Base-by-base conservation (phyloP, 2,329 filamentous ascomycete genomes). In the Fusarium sp. region DNA sequence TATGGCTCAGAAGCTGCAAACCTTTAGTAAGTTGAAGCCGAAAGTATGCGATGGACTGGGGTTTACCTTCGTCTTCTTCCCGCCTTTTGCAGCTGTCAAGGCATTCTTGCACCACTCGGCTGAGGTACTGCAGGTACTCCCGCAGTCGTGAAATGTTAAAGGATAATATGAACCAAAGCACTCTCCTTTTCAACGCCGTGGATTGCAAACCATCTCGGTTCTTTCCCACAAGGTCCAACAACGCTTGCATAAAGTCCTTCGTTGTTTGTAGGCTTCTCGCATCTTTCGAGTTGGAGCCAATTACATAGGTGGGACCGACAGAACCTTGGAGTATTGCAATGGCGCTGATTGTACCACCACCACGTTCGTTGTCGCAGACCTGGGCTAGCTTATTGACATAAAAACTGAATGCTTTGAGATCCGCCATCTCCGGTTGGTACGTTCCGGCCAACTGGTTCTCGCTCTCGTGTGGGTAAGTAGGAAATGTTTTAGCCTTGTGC, bases 101-200 rank as follows among this genome's bases (percentile, higher is more conserved):
- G 18, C 66, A 68, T 6, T 27, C 15, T 8, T 29, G 9, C 9
- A 38, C 49, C 2, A 53, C 40, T 3, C 9, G 5, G 2, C 15
- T 43, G 12, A 18, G 40, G 8, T 3, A 3, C 6, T 47, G 3
- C 5, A 51, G 3, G 29, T 68, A 68, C 12, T 50, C 43, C 22
- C 1, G 6, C 3, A 66, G n/a, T 5, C 66, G 14, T 1, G 49
- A 12, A 2, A 63, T 22, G 16, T 69, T 66, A 3, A 63, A 69
- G 1, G 15, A 25, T 2, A 69, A 18, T 9, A 66, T 66, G 14
- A 38, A 34, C 50, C 59, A 53, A 3, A 73, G 42, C 16, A 69
- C 59, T 12, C 59, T 43, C 24, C 70, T 73, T 6, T 32, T 14
- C 3, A 73, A 16, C 6, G 71, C 18, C 9, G 42, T 40, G 2